Conservation (phyloP, 1,284 basidiomycete species). For the Fomitopsis schrenkii region DNA sequence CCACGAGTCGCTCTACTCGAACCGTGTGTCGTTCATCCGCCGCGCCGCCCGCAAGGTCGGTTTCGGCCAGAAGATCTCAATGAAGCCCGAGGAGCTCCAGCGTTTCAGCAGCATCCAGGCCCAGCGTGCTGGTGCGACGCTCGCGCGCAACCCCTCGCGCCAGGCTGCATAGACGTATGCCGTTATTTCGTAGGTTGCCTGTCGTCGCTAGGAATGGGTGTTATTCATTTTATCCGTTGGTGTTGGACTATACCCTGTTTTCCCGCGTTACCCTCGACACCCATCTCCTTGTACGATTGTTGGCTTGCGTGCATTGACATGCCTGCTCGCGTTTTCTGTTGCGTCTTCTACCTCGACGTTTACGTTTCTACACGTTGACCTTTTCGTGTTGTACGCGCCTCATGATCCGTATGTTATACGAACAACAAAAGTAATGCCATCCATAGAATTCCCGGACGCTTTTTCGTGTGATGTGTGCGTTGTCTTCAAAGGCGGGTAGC, state of each 20-base stretch:
- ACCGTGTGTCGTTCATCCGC: constrained; percentile 87
- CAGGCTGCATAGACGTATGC: constrained; percentile 32
- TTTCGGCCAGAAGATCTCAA: constrained; percentile 75
- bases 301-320: background rate
- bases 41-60: constrained; percentile 83
- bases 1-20: constrained; percentile 92
- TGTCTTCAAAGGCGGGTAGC: too few species aligned
- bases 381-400: constrained; percentile 1
- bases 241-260: background rate
- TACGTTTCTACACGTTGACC: background rate
- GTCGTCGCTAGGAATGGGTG: background rate
- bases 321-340: background rate
- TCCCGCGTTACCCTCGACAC: background rate
- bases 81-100: constrained; percentile 81
- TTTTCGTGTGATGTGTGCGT: too few species aligned
- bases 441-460: background rate
- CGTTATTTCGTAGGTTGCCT: background rate
- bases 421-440: background rate
- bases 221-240: background rate
- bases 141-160: constrained; percentile 76
- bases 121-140: constrained; percentile 66
- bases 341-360: background rate
- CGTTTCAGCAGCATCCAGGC: constrained; percentile 85
- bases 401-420: background rate
- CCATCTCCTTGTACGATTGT: background rate